A percentile compares a stretch with the other conserved stretches of the same genome.
Conservation (phyloP, 2,329 filamentous ascomycete genomes). For the Pseudocercospora vitis region DNA sequence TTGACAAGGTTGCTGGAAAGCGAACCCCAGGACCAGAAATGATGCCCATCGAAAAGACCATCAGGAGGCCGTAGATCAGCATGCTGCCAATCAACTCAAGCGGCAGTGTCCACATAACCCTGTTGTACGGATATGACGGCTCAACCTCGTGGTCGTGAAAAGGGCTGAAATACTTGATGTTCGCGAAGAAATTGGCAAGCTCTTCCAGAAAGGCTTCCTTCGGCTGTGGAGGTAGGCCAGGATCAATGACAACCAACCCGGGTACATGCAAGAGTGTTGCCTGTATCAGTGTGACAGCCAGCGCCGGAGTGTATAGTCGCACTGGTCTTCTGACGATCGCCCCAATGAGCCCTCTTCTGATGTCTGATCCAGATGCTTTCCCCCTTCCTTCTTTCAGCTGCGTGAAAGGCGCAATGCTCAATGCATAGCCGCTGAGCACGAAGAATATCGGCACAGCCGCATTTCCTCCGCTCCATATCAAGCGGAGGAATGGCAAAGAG, state of each 20-base stretch:
- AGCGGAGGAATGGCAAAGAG: conserved; percentile 57
- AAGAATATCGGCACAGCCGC: conserved; percentile 55
- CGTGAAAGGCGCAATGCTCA: conserved; percentile 29
- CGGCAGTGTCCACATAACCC: conserved; percentile 20
- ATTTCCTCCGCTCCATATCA: conserved; percentile 61
- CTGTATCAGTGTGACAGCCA: conserved; percentile 11
- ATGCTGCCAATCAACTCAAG: conserved; percentile 6
- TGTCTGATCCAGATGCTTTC: not conserved
- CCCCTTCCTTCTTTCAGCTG: not conserved
- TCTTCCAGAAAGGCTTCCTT: not conserved
- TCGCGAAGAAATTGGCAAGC: not conserved
- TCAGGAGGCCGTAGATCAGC: conserved; percentile 15
- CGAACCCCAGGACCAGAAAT: conserved; percentile 5
- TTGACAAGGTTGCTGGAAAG: conserved; percentile 23
- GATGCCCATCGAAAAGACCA: conserved; percentile 8
- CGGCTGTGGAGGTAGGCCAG: not conserved
- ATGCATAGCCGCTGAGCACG: conserved; percentile 52
- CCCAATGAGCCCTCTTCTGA: conserved; percentile 8
- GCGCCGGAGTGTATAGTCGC: conserved; percentile 8
- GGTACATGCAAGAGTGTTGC: conserved; percentile 12
- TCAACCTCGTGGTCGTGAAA: conserved; percentile 12
- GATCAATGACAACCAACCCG: not conserved
- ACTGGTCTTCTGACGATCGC: conserved; percentile 10
- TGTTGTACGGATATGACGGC: conserved; percentile 19
- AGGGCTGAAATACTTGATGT: conserved; percentile 7